phyloP scores from a whole-genome alignment of 164 flowering plant genomes.

The Nymphaea colorata region DNA sequence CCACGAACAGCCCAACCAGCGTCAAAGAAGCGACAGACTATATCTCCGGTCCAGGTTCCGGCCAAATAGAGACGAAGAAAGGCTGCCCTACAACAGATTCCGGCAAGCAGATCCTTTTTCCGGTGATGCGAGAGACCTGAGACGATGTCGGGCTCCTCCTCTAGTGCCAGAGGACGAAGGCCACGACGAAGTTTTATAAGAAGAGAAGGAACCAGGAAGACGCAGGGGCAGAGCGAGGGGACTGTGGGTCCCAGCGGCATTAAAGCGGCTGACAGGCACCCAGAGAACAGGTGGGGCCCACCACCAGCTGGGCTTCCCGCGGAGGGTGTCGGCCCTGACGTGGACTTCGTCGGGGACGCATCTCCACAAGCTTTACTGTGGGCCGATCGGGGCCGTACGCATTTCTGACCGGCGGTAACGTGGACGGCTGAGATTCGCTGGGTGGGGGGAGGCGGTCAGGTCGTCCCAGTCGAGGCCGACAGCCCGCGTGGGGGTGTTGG shows the following conservation, averaged over 20 bases:
- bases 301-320: background rate
- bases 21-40: no score
- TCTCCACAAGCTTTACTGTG: background rate
- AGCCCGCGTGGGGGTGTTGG: background rate
- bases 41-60: background rate
- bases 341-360: background rate
- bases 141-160: no score
- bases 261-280: background rate
- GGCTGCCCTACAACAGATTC: no score
- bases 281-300: background rate
- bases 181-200: background rate
- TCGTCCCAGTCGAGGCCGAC: background rate
- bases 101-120: no score
- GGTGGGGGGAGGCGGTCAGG: background rate
- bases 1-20: background rate
- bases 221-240: background rate
- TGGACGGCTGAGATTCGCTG: no score
- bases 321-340: background rate
- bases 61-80: background rate
- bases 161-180: no score
- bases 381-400: no score
- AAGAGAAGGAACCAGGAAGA: background rate
- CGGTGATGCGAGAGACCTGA: no score
- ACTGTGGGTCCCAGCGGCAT: background rate
- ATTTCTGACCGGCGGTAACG: no score